Evolutionary conservation across 169 alveolate genomes (phyloP).

Genomic region (Eimeria praecox): DNA sequence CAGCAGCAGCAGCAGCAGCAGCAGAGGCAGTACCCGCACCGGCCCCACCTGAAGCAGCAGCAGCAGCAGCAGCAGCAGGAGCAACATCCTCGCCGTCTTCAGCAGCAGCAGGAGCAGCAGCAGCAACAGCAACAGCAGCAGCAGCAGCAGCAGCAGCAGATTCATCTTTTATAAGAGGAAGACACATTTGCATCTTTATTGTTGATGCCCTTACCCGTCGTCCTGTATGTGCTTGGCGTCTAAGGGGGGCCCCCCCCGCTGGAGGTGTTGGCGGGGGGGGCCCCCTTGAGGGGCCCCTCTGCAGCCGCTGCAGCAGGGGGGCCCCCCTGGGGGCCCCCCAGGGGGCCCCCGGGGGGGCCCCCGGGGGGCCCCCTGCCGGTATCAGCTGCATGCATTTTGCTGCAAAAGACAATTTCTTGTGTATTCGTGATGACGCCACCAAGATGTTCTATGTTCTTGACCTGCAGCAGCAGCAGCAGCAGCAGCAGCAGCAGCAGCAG

Average conservation of each 20-base stretch:
- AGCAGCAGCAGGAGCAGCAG: neutral
- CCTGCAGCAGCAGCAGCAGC: conserved; percentile 56
- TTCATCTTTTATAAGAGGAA: neutral
- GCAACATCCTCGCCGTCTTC: neutral
- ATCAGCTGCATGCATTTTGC: conserved; percentile 48
- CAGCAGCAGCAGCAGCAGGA: neutral
- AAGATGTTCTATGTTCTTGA: neutral
- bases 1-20: neutral
- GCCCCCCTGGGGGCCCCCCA: neutral
- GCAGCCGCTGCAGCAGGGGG: conserved; percentile 1
- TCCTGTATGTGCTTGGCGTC: conserved; percentile 6
- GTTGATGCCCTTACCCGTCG: neutral
- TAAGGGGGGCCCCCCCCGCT: conserved; percentile 5
- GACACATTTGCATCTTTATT: conserved; percentile 18
- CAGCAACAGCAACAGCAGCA: neutral
- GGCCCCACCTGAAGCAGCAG: too few relatives aligned
- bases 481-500: conserved; percentile 52
- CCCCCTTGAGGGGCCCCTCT: neutral
- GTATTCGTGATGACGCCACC: neutral
- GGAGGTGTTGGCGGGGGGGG: neutral
- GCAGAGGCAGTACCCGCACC: too few relatives aligned
- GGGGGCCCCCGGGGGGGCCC: conserved; percentile 1
- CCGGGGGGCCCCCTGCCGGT: neutral
- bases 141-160: conserved; percentile 8
- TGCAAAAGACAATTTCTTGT: conserved; percentile 13